These are phyloP conservation scores for Ilex paraguariensis DNA, from an alignment of 305 asterid species.

Conservation along the genomic window DNA sequence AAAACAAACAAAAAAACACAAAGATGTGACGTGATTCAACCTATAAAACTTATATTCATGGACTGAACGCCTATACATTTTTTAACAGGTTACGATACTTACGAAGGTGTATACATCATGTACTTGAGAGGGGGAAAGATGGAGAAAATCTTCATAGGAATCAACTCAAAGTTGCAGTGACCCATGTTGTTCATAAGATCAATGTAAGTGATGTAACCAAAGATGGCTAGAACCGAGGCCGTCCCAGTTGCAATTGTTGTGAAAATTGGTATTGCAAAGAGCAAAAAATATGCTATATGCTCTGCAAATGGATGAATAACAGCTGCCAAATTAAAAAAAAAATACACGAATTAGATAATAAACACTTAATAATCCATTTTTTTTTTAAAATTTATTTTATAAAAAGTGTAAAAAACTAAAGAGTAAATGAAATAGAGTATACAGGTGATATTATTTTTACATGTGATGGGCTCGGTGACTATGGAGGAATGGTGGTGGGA, in stretches of 20 bases:
- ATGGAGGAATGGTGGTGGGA: slow-evolving; percentile 19
- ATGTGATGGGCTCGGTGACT: slow-evolving; percentile 10
- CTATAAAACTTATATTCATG: no score
- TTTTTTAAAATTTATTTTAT: no score
- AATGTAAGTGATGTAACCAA: slow-evolving; percentile 44
- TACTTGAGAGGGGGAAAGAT: slow-evolving; percentile 84
- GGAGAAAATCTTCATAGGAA: slow-evolving; percentile 61
- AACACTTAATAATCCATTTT: no score
- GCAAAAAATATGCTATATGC: slow-evolving; percentile 49
- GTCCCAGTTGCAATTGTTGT: slow-evolving; percentile 37
- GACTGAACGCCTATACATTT: no score
- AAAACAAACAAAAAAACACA: no score
- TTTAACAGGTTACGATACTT: slow-evolving; percentile 23
- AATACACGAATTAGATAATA: not conserved
- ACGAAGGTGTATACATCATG: slow-evolving; percentile 89
- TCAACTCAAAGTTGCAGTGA: slow-evolving; percentile 90
- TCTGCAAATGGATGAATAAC: slow-evolving; percentile 92
- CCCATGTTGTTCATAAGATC: slow-evolving; percentile 97
- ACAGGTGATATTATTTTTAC: not conserved
- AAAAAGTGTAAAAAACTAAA: no score
- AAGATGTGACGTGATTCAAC: no score
- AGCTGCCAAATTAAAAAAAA: slow-evolving; percentile 42
- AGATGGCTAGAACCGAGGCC: slow-evolving; percentile 32
- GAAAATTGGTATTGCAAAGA: slow-evolving; percentile 52
- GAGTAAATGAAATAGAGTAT: no score